These are phyloP conservation scores for Elongisporangium anandrum DNA, from an alignment of 352 stramenopile species.

Conservation along the genomic window DNA sequence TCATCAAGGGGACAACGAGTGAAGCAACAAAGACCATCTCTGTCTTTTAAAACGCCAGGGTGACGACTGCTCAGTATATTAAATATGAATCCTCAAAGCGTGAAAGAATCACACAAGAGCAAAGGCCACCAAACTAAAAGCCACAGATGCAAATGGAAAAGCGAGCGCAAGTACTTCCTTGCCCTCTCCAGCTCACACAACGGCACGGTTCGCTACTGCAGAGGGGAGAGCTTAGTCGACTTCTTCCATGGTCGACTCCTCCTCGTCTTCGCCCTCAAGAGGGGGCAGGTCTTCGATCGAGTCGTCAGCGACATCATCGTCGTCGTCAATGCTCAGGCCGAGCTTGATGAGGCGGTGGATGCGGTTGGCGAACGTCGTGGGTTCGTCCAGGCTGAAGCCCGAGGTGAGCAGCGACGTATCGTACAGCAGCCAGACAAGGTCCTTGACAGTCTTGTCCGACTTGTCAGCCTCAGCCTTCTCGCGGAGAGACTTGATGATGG, in stretches of 20 bases:
- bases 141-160: slow-evolving; percentile 8
- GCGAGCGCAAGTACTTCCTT: neutral
- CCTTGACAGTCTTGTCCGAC: slow-evolving; percentile 99
- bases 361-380: slow-evolving; percentile 97
- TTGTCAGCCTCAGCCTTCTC: slow-evolving; percentile 99
- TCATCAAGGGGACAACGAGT: too few relatives aligned
- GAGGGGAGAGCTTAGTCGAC: slow-evolving; percentile 91
- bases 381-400: slow-evolving; percentile 99
- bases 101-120: slow-evolving; percentile 22
- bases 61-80: slow-evolving; percentile 29
- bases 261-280: slow-evolving; percentile 94
- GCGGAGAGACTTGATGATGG: slow-evolving; percentile 97
- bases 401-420: slow-evolving; percentile 98
- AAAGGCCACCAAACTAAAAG: slow-evolving; percentile 26
- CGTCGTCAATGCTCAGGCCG: slow-evolving; percentile 97
- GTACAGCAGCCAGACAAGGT: slow-evolving; percentile 99
- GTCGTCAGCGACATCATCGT: slow-evolving; percentile 93
- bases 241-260: slow-evolving; percentile 98
- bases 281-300: slow-evolving; percentile 96
- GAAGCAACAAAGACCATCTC: neutral
- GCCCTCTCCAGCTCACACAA: neutral
- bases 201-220: neutral
- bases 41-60: neutral
- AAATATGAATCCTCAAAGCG: slow-evolving; percentile 66
- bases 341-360: slow-evolving; percentile 99